Conservation (phyloP, 1,284 basidiomycete genomes). For the Ceratobasidium sp. region DNA sequence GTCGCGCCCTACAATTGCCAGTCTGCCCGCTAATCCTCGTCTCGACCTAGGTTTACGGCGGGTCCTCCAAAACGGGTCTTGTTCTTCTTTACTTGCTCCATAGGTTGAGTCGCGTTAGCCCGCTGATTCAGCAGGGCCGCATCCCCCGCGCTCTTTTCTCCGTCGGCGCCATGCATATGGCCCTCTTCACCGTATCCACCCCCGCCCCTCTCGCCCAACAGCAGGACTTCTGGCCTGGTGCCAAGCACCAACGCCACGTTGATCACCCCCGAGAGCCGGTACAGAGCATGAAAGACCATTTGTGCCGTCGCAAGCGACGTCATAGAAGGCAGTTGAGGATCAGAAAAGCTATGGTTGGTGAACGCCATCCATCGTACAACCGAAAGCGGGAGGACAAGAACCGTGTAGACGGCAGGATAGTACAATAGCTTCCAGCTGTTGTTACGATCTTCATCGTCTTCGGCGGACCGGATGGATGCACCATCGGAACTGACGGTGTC, state of each 20-base stretch:
- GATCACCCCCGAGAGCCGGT: constrained; percentile 43
- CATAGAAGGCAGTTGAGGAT: neutral
- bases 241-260: constrained; percentile 46
- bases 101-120: neutral
- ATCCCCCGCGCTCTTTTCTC: neutral
- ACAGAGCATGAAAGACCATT: constrained; percentile 42
- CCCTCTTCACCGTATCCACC: neutral
- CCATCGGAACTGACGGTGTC: constrained; percentile 10
- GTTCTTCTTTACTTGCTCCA: neutral
- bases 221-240: constrained; percentile 47
- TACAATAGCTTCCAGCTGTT: constrained; percentile 47
- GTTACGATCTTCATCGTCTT: constrained; percentile 42
- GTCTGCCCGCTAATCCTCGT: neutral
- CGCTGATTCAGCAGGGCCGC: constrained; percentile 3
- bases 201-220: constrained; percentile 31
- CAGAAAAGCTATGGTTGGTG: neutral
- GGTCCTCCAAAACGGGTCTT: constrained; percentile 28
- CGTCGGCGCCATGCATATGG: neutral
- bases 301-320: constrained; percentile 38
- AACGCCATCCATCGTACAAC: constrained; percentile 46
- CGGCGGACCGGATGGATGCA: neutral
- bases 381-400: constrained; percentile 45
- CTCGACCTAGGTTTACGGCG: neutral
- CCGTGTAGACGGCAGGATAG: constrained; percentile 47
- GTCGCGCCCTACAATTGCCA: constrained; percentile 15